These are phyloP conservation scores for Fraxinus velutina DNA, from an alignment of 305 asterid genomes.

Conservation along the genomic window DNA sequence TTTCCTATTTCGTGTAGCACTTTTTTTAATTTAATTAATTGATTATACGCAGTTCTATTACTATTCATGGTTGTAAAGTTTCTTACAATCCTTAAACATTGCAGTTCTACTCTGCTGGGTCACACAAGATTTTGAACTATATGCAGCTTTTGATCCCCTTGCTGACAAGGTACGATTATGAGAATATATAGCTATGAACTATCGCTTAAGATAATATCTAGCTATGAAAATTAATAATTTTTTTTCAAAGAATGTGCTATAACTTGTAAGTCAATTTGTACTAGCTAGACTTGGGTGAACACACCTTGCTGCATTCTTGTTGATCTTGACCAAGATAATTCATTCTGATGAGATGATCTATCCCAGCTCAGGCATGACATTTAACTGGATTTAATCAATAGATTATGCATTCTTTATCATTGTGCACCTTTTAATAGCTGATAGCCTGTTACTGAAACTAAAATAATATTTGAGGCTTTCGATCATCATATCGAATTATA, in stretches of 20 bases:
- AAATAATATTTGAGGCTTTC: not conserved
- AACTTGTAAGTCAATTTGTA: not conserved
- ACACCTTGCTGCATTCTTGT: not conserved
- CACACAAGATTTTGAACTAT: constrained; percentile 91
- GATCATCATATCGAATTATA: not conserved
- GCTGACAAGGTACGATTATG: constrained; percentile 82
- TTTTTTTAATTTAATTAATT: not conserved
- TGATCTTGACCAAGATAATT: not conserved
- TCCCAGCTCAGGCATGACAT: not conserved
- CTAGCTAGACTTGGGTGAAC: not conserved
- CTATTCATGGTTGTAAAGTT: constrained; percentile 11
- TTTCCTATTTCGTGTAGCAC: not conserved
- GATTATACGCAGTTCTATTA: not conserved
- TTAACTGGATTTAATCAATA: not conserved
- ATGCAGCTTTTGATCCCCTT: constrained; percentile 98
- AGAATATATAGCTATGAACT: constrained; percentile 7
- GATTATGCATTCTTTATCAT: not conserved
- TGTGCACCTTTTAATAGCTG: not conserved
- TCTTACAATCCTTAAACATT: constrained; percentile 20
- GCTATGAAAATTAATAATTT: not conserved
- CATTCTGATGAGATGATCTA: not conserved
- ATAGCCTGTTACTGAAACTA: not conserved
- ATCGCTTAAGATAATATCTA: not conserved
- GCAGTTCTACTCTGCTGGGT: constrained; percentile 98
- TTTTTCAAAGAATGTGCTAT: not conserved